Conservation (phyloP, 2,329 filamentous ascomycete genomes). For the Cephalotrichum gorgonifer region DNA sequence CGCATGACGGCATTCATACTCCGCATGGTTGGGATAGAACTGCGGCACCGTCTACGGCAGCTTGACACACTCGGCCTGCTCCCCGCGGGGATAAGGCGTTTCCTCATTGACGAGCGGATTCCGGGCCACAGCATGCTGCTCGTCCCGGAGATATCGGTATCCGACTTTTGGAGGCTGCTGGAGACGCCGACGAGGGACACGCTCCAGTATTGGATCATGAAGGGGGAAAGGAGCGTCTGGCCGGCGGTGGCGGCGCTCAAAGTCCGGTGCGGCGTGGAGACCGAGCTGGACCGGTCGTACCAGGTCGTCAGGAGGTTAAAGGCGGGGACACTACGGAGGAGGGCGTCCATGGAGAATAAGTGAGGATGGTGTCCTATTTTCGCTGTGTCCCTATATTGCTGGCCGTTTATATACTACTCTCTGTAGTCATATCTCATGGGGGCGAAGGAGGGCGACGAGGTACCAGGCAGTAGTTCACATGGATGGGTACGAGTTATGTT, state of each 20-base stretch:
- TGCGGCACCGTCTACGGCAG: slow-evolving; percentile 72
- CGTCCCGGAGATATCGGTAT: slow-evolving; percentile 64
- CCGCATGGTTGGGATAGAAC: slow-evolving; percentile 62
- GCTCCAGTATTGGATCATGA: slow-evolving; percentile 74
- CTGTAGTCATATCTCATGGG: no score
- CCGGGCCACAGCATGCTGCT: slow-evolving; percentile 71
- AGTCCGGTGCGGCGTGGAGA: slow-evolving; percentile 75
- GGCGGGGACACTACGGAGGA: slow-evolving; percentile 37
- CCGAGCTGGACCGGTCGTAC: slow-evolving; percentile 78
- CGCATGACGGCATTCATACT: slow-evolving; percentile 49
- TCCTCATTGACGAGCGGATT: slow-evolving; percentile 73
- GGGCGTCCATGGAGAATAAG: slow-evolving; percentile 15
- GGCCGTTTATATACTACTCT: no score
- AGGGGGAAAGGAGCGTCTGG: slow-evolving; percentile 85
- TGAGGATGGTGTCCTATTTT: no score
- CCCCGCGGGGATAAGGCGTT: slow-evolving; percentile 58
- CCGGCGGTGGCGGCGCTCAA: slow-evolving; percentile 74
- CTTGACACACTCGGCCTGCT: slow-evolving; percentile 68
- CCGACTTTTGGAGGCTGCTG: slow-evolving; percentile 69
- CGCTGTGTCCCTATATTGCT: no score
- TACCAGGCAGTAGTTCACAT: no score
- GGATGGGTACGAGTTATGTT: no score
- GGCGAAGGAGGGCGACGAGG: no score
- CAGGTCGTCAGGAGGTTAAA: slow-evolving; percentile 57
- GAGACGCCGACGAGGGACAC: slow-evolving; percentile 69